Percentiles rank a stretch among this genome's conserved stretches.
These are phyloP conservation scores for Chlorella sorokiniana DNA, from an alignment of 139 green algal genomes.

Conservation along the genomic window DNA sequence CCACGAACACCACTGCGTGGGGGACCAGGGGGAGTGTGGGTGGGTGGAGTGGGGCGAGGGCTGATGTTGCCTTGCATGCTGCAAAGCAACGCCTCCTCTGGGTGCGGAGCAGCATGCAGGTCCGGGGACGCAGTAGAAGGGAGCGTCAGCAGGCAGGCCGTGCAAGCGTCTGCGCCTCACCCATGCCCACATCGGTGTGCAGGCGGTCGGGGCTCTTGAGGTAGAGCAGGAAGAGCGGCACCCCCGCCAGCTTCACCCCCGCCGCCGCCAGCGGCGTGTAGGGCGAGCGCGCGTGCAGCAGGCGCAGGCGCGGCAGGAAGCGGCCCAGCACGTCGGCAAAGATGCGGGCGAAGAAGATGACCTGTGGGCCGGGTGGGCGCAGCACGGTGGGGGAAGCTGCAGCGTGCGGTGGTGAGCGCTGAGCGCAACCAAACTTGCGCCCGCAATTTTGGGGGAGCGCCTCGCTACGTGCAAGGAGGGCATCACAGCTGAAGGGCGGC, in stretches of 20 bases:
- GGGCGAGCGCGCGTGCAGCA: conserved; percentile 45
- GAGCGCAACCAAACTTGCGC: too few relatives aligned
- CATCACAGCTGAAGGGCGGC: neutral
- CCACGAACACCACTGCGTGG: conserved; percentile 42
- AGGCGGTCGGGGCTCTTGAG: conserved; percentile 50
- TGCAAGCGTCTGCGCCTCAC: neutral
- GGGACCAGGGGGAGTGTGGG: neutral
- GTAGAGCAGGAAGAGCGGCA: conserved; percentile 70
- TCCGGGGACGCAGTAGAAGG: neutral
- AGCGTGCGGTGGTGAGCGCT: neutral
- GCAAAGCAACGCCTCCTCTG: too few relatives aligned
- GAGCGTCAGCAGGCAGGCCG: neutral
- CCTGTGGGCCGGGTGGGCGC: conserved; percentile 36
- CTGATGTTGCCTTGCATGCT: too few relatives aligned
- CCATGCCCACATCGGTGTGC: conserved; percentile 54
- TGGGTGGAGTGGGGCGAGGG: too few relatives aligned
- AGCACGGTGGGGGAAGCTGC: neutral
- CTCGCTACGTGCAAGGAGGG: too few relatives aligned
- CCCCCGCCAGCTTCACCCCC: conserved; percentile 27
- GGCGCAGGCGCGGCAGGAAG: conserved; percentile 58
- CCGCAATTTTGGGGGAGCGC: too few relatives aligned
- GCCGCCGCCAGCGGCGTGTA: conserved; percentile 48
- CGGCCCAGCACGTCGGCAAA: conserved; percentile 74
- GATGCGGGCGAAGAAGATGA: conserved; percentile 78
- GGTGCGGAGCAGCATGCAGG: neutral